Conservation (phyloP, 805 yeast species). For the Debaryomyces maramus region DNA sequence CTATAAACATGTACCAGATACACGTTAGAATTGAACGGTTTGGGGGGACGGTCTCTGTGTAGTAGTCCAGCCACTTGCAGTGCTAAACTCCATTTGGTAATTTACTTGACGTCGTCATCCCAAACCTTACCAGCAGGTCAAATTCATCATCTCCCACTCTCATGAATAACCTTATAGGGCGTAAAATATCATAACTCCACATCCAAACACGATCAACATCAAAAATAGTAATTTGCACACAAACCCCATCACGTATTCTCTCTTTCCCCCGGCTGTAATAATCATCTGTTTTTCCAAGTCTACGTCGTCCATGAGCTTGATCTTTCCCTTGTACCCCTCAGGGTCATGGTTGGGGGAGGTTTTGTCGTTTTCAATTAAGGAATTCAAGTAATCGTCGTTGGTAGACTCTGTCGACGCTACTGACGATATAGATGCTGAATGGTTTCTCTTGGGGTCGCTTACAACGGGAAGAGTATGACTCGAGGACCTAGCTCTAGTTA, state of each 20-base stretch:
- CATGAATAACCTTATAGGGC: slow-evolving; percentile 30
- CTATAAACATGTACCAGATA: background rate
- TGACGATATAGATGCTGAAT: slow-evolving; percentile 15
- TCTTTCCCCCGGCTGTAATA: slow-evolving; percentile 37
- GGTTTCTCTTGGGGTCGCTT: slow-evolving; percentile 18
- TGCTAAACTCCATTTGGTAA: too few species aligned
- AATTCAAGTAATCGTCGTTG: slow-evolving; percentile 12
- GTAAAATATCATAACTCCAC: slow-evolving; percentile 35
- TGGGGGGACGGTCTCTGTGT: background rate
- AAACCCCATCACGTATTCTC: slow-evolving; percentile 33
- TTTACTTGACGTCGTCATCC: too few species aligned
- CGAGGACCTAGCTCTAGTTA: slow-evolving; percentile 14
- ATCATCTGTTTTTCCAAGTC: slow-evolving; percentile 41
- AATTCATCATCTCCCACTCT: too few species aligned
- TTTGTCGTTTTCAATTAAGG: slow-evolving; percentile 13
- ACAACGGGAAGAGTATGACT: slow-evolving; percentile 7
- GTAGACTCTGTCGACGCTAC: slow-evolving; percentile 15
- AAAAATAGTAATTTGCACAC: slow-evolving; percentile 31
- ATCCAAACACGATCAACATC: slow-evolving; percentile 29
- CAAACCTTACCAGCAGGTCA: too few species aligned
- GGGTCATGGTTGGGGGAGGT: slow-evolving; percentile 1
- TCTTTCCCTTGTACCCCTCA: slow-evolving; percentile 17
- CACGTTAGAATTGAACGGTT: background rate
- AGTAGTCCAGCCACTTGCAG: too few species aligned
- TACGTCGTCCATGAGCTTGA: slow-evolving; percentile 26